phyloP scores from a whole-genome alignment of 352 stramenopile species.

The Thraustochytrium sp. region DNA sequence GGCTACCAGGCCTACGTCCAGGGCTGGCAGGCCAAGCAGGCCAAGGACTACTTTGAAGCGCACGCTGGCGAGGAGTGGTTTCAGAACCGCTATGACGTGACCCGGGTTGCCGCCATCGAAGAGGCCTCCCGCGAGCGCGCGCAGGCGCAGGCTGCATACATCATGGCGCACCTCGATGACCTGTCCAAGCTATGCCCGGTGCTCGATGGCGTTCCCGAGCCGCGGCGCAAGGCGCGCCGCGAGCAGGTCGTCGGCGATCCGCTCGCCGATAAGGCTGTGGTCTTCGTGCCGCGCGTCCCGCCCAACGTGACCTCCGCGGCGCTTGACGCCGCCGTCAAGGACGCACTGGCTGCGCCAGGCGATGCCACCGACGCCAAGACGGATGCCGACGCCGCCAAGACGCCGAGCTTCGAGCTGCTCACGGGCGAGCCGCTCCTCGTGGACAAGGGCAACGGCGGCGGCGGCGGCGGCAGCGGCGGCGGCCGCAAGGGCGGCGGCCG shows the following conservation, averaged over 20 bases:
- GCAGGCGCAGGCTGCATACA: not conserved
- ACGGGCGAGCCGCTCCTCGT: not conserved
- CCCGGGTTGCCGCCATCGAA: not conserved
- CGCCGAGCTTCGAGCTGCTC: not conserved
- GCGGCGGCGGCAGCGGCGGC: not conserved
- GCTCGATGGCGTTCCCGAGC: not conserved
- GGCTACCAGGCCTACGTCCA: constrained; percentile 7
- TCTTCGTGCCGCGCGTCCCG: not conserved
- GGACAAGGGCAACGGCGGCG: not conserved
- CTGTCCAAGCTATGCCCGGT: not conserved
- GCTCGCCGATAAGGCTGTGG: not conserved
- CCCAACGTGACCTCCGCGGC: not conserved
- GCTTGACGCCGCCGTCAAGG: not conserved
- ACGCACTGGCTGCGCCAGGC: no score
- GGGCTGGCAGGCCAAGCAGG: not conserved
- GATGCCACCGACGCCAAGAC: not conserved
- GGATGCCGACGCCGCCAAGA: not conserved
- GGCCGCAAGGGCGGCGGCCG: not conserved
- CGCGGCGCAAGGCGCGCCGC: not conserved
- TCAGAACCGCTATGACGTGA: not conserved
- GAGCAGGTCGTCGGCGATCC: not conserved
- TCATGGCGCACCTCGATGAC: not conserved
- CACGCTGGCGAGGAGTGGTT: constrained; percentile 15
- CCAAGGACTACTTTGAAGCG: not conserved
- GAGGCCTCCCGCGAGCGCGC: not conserved